Conservation (phyloP, 2,329 filamentous ascomycete genomes). For the Neonectria faginata region DNA sequence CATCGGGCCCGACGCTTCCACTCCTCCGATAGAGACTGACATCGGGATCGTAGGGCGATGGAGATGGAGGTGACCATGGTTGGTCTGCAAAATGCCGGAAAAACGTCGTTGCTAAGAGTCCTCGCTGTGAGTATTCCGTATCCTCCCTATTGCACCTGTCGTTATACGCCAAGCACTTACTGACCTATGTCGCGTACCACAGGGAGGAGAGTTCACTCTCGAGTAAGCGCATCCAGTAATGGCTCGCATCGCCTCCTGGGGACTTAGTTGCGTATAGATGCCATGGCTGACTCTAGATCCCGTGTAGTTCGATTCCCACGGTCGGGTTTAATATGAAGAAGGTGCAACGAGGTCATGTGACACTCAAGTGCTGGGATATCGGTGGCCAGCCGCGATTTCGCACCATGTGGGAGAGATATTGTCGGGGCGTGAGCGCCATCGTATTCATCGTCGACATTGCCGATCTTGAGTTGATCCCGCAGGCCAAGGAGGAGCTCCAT, state of each 20-base stretch:
- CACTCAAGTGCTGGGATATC: slow-evolving; percentile 98
- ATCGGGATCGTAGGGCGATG: slow-evolving; percentile 76
- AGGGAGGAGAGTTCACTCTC: slow-evolving; percentile 98
- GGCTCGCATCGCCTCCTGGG: slow-evolving; percentile 28
- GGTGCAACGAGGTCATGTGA: slow-evolving; percentile 97
- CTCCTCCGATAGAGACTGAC: slow-evolving; percentile 44
- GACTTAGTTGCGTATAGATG: slow-evolving; percentile 17
- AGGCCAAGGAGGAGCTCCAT: slow-evolving; percentile 93
- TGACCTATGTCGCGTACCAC: slow-evolving; percentile 30
- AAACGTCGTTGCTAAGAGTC: slow-evolving; percentile 93
- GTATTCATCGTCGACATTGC: slow-evolving; percentile 99
- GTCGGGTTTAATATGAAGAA: slow-evolving; percentile 99
- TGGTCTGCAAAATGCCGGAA: slow-evolving; percentile 96
- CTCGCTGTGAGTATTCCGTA: slow-evolving; percentile 80
- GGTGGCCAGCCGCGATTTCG: slow-evolving; percentile 97
- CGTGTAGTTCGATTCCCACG: slow-evolving; percentile 90
- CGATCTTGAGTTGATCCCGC: slow-evolving; percentile 81
- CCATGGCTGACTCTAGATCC: slow-evolving; percentile 54
- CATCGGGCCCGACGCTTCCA: slow-evolving; percentile 27
- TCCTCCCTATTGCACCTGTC: slow-evolving; percentile 3
- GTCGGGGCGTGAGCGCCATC: slow-evolving; percentile 95
- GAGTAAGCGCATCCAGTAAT: slow-evolving; percentile 75
- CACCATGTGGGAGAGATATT: slow-evolving; percentile 99
- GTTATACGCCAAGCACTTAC: slow-evolving; percentile 35
- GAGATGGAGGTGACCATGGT: slow-evolving; percentile 99